Evolutionary conservation across 192 early-diverging fungal genomes (phyloP), one percentile per base, ranked within the genome.

Genomic region (Coemansia sp.): DNA sequence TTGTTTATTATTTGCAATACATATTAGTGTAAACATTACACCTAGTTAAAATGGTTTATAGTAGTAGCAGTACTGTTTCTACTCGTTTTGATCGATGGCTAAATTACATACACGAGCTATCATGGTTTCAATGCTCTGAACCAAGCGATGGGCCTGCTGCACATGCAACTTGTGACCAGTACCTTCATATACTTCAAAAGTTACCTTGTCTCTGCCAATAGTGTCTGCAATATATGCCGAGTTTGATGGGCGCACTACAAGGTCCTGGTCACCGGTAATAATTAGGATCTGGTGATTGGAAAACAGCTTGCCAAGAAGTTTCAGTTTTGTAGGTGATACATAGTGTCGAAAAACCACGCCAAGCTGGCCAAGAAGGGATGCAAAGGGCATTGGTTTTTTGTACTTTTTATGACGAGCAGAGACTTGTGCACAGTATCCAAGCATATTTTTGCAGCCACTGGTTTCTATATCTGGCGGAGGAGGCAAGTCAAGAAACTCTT

Each of bases 241-340:
- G 18, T 80, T 80, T 53, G 53, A 66, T 3, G 67, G 63, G 17
- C 67, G 58, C 23, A 80, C 67, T 45, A 80, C 14, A 27, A 66
- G 66, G 49, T 80, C 71, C 47, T 67, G 51, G 15, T 72, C 71
- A 3, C 77, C 77, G 2, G 67, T 73, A 11, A 70, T 39, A 37
- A 80, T 62, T 8, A 80, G 55, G 38, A 80, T 73, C 42, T 67
- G 70, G 21, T 67, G 73, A 11, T 69, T 64, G 0, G 77, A 64
- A 21, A 73, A 25, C 53, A 56, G 34, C 1, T 57, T 64, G 13
- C 77, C 71, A 25, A 73, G 41, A 3, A 41, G n/a, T 34, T 60
- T 19, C 41, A 78, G 62, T 15, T 63, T 48, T 17, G 69, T 59
- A 0, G 69, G 66, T 27, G 67, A 60, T 23, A 80, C 67, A 51